A percentile compares a stretch with the other conserved stretches of the same genome.
phyloP scores from a whole-genome alignment of 352 stramenopile genomes.

The Hyaloperonospora brassicae region DNA sequence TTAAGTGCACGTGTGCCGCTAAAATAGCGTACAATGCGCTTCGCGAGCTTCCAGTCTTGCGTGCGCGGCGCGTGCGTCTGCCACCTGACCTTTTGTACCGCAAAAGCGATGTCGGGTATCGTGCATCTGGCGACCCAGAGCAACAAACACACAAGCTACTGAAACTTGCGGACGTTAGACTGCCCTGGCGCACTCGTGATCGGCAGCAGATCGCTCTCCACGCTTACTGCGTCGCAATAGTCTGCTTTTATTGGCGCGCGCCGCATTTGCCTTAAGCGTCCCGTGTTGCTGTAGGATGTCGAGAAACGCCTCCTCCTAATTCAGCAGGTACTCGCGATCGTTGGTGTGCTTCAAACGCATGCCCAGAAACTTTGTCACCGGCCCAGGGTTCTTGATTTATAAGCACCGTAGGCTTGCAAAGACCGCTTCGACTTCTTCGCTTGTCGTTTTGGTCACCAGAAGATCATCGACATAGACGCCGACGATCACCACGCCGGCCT shows the following conservation, averaged over 20 bases:
- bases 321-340: constrained; percentile 3
- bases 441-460: constrained; percentile 15
- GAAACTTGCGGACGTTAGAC: background rate
- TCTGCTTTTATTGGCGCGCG: background rate
- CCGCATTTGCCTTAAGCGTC: background rate
- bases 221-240: background rate
- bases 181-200: background rate
- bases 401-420: background rate
- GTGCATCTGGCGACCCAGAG: background rate
- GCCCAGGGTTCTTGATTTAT: constrained; percentile 20
- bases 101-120: background rate
- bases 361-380: constrained; percentile 19
- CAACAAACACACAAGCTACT: background rate
- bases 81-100: background rate
- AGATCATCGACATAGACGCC: constrained; percentile 28
- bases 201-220: background rate
- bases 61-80: background rate
- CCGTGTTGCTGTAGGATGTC: background rate
- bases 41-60: background rate
- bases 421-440: too few species aligned
- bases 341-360: constrained; percentile 16
- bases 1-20: background rate
- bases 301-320: constrained; percentile 10
- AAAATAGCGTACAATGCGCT: background rate
- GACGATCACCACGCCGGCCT: constrained; percentile 4